phyloP scores from a whole-genome alignment of 768 basidiomycete species.

The Rhodotorula babjevae region DNA sequence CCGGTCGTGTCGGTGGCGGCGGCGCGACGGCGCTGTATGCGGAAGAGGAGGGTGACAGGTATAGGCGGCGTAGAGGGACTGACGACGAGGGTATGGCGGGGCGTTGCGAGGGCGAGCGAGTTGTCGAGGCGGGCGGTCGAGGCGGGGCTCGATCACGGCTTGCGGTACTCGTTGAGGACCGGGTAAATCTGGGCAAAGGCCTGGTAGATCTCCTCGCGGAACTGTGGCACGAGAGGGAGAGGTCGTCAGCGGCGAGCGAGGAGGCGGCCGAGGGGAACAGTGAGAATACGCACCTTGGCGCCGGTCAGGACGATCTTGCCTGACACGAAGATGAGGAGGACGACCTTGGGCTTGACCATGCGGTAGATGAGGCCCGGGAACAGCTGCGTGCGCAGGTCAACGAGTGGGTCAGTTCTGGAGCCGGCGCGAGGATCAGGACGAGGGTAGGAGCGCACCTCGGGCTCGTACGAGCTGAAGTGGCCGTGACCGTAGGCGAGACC shows the following conservation, averaged over 20 bases:
- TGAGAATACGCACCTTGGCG: conserved; percentile 69
- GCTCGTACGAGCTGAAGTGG: conserved; percentile 47
- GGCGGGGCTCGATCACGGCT: conserved; percentile 11
- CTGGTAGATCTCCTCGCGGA: conserved; percentile 98
- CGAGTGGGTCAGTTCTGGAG: too few relatives aligned
- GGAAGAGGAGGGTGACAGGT: too few relatives aligned
- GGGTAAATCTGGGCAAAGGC: conserved; percentile 99
- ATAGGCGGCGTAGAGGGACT: too few relatives aligned
- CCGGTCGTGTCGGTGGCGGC: too few relatives aligned
- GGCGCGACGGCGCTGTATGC: too few relatives aligned
- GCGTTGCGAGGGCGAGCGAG: too few relatives aligned
- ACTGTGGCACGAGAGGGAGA: conserved; percentile 52
- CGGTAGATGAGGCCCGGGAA: conserved; percentile 99
- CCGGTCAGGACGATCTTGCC: conserved; percentile 99
- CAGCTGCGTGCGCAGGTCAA: too few relatives aligned
- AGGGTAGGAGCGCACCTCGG: background rate
- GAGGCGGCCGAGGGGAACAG: background rate
- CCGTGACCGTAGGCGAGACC: conserved; percentile 94
- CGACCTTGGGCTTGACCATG: conserved; percentile 99
- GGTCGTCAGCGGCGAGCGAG: too few relatives aligned
- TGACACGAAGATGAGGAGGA: conserved; percentile 95
- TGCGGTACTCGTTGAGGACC: conserved; percentile 90
- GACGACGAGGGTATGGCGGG: too few relatives aligned
- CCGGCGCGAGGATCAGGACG: too few relatives aligned
- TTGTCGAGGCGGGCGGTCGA: too few relatives aligned